These are phyloP conservation scores for Yamadazyma laniorum DNA, from an alignment of 805 yeast genomes.

Conservation along the genomic window DNA sequence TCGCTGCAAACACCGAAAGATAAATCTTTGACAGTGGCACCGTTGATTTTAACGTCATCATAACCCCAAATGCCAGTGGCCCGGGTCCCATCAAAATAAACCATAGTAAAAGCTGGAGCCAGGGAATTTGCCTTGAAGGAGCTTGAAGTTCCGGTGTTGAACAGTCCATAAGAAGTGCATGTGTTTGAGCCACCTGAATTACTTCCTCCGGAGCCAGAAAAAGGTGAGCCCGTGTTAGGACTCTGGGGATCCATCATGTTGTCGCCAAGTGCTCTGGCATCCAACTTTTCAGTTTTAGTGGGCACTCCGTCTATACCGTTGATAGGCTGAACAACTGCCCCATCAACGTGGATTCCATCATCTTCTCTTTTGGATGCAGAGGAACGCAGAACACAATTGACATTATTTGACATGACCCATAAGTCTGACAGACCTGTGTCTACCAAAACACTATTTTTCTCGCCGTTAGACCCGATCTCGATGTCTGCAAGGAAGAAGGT, in stretches of 20 bases:
- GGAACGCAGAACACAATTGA: conserved; percentile 17
- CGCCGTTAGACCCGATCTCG: conserved; percentile 28
- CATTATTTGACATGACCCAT: conserved; percentile 39
- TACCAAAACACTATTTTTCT: conserved; percentile 30
- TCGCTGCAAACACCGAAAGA: conserved; percentile 74
- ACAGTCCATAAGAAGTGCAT: conserved; percentile 10
- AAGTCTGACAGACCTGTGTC: conserved; percentile 45
- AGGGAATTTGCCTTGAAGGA: conserved; percentile 42
- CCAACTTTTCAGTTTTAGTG: conserved; percentile 1
- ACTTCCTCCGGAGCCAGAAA: not conserved
- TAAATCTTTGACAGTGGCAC: conserved; percentile 44
- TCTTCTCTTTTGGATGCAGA: conserved; percentile 2
- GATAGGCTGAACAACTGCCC: conserved; percentile 1
- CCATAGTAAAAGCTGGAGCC: conserved; percentile 39
- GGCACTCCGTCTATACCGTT: not conserved
- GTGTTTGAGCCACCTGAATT: conserved; percentile 6
- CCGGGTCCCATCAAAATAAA: conserved; percentile 48
- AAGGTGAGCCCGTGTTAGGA: not conserved
- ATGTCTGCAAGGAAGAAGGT: conserved; percentile 30
- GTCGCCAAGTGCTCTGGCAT: conserved; percentile 8
- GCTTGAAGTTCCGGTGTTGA: conserved; percentile 23
- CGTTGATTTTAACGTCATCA: conserved; percentile 58
- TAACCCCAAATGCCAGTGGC: conserved; percentile 59
- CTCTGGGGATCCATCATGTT: conserved; percentile 8
- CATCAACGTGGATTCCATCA: conserved; percentile 14